Base-by-base conservation (phyloP, 2,329 filamentous ascomycete species). In the Colletotrichum coccodes region DNA sequence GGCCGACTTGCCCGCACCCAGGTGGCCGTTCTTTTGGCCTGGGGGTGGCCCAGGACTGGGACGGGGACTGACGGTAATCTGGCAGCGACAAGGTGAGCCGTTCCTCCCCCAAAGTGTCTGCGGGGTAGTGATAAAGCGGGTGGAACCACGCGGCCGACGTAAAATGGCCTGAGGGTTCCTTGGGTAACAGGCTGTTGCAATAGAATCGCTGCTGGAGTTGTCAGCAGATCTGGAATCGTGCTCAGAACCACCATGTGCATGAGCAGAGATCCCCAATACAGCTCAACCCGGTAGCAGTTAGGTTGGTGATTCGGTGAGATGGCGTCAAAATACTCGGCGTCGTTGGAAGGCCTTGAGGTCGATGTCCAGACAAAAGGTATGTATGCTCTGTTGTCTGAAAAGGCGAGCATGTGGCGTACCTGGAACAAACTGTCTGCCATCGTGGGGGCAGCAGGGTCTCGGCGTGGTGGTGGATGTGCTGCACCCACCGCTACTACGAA, bases 21-120 rank as follows among this genome's bases (percentile, higher is more conserved):
- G 57, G 52, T 52, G n/a, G 61, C 42, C 47, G 46, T 47, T 44
- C 21, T 38, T 36, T 38, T 16, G 38, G 52, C 36, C 52, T 60
- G 52, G 59, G 57, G 59, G 44, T 46, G 60, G 28, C 49, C 49
- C 21, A 47, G 30, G 49, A 49, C 54, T 65, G 54, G 61, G 61
- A 68, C 61, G 46, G 67, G 56, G 62, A 68, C 67, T 50, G 32
- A 50, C 60, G 62, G 66, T 56, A 69, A 69, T 66, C 67, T 70
- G 62, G 57, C 66, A 57, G 60, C 47, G 63, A 66, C 62, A 69
- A 56, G 66, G 61, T 57, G 23, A 67, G 50, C 63, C 57, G 49
- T 54, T 58, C 40, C 49, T 46, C 44, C 50, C 61, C 53, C 54
- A 40, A 62, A 28, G 50, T 36, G 38, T 40, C 60, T 67, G 63